Conservation (phyloP, 768 basidiomycete genomes). For the Psilocybe azurescens region DNA sequence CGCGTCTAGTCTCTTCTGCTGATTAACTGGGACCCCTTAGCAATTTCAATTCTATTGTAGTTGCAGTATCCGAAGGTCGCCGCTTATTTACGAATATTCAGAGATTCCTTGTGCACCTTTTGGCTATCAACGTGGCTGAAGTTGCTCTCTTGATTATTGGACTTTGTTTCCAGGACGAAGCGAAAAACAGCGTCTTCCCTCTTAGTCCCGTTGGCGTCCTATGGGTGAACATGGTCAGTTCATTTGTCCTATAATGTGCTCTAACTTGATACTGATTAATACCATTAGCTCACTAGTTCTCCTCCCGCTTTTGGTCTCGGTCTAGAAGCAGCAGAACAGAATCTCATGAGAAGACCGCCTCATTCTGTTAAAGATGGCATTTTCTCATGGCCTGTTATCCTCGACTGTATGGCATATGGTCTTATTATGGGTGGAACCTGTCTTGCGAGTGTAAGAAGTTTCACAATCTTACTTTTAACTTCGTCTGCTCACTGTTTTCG, state of each 20-base stretch:
- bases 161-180: slow-evolving; percentile 56
- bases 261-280: neutral
- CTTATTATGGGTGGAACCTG: slow-evolving; percentile 40
- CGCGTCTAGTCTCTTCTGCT: neutral
- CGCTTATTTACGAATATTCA: slow-evolving; percentile 63
- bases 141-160: slow-evolving; percentile 60
- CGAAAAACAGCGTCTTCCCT: slow-evolving; percentile 57
- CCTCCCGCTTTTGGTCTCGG: slow-evolving; percentile 64
- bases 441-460: slow-evolving; percentile 34
- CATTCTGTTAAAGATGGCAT: slow-evolving; percentile 41
- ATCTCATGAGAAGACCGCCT: slow-evolving; percentile 56
- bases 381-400: slow-evolving; percentile 43
- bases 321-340: slow-evolving; percentile 49
- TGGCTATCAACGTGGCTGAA: slow-evolving; percentile 59
- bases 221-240: slow-evolving; percentile 54
- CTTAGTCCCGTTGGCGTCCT: slow-evolving; percentile 57
- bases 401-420: slow-evolving; percentile 42
- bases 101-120: slow-evolving; percentile 58
- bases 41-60: slow-evolving; percentile 66
- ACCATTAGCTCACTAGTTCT: slow-evolving; percentile 41
- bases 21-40: slow-evolving; percentile 18
- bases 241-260: neutral
- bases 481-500: neutral
- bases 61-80: slow-evolving; percentile 61
- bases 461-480: neutral